Evolutionary conservation across 2,329 filamentous ascomycete species (phyloP).

Genomic region (Alternaria consortialis): DNA sequence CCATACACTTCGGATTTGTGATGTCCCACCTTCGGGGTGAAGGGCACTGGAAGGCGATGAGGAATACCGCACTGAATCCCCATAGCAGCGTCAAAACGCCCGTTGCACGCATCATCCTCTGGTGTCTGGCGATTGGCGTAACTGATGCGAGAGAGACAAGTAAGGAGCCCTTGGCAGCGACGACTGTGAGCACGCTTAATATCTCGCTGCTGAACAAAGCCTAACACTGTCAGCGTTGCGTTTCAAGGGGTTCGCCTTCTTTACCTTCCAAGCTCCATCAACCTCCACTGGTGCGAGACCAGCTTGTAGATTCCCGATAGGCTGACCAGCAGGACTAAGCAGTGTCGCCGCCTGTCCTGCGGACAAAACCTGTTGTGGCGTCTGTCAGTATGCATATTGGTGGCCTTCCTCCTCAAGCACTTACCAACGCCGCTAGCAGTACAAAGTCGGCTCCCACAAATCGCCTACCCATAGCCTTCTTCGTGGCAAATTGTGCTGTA

Average conservation of each 20-base stretch:
- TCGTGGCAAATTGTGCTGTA: slow-evolving; percentile 15
- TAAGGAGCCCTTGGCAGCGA: slow-evolving; percentile 5
- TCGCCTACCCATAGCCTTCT: slow-evolving; percentile 7
- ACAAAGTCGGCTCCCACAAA: slow-evolving; percentile 7
- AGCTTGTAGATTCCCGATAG: slow-evolving; percentile 5
- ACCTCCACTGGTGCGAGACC: background rate
- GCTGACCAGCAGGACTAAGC: slow-evolving; percentile 15
- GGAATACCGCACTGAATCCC: slow-evolving; percentile 1
- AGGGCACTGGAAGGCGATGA: slow-evolving; percentile 15
- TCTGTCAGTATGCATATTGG: background rate
- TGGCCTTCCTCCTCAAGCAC: background rate
- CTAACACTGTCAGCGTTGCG: background rate
- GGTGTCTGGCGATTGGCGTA: background rate
- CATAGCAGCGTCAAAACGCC: slow-evolving; percentile 4
- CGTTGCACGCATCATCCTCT: background rate
- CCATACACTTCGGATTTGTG: background rate
- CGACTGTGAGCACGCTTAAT: background rate
- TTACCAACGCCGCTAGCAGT: background rate
- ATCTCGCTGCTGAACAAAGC: slow-evolving; percentile 8
- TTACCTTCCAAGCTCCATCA: slow-evolving; percentile 2
- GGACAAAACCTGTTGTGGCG: background rate
- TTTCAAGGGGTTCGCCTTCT: too few relatives aligned
- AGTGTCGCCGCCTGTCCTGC: slow-evolving; percentile 4
- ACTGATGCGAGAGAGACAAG: background rate
- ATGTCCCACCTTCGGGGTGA: slow-evolving; percentile 1